Percentiles rank a stretch among this genome's conserved stretches.
Evolutionary conservation across 768 basidiomycete genomes (phyloP).

Genomic region (Leccinum incarnatum): DNA sequence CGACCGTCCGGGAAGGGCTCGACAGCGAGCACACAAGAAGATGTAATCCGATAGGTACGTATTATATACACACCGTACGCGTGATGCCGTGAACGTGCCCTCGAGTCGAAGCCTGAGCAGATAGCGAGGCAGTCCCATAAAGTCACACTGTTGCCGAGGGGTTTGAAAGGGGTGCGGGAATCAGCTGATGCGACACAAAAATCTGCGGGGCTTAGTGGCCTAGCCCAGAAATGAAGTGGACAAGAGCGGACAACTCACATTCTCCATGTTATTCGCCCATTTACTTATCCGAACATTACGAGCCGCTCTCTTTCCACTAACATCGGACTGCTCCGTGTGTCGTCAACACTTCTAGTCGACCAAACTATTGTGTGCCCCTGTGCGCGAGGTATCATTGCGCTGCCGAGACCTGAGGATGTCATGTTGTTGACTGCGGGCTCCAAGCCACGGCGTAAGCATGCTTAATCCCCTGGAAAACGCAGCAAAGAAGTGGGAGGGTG

Average conservation of each 20-base stretch:
- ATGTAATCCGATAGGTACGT: no score
- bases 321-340: background rate
- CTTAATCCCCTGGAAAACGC: background rate
- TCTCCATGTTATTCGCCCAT: background rate
- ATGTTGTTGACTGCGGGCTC: background rate
- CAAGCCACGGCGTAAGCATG: background rate
- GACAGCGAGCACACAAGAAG: background rate
- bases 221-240: constrained; percentile 1
- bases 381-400: background rate
- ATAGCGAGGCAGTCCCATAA: background rate
- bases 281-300: background rate
- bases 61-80: constrained; percentile 6
- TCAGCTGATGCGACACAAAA: background rate
- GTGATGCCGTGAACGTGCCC: constrained; percentile 5
- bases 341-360: background rate
- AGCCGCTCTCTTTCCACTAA: constrained; percentile 5
- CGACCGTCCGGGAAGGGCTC: background rate
- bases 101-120: background rate
- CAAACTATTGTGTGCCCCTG: background rate
- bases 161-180: background rate
- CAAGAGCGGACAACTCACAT: background rate
- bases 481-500: background rate
- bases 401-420: background rate
- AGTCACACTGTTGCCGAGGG: constrained; percentile 5
- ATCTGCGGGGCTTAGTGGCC: constrained; percentile 2